These are phyloP conservation scores for Waltiozyma sp. DNA, from an alignment of 1,139 yeast species.

Conservation along the genomic window DNA sequence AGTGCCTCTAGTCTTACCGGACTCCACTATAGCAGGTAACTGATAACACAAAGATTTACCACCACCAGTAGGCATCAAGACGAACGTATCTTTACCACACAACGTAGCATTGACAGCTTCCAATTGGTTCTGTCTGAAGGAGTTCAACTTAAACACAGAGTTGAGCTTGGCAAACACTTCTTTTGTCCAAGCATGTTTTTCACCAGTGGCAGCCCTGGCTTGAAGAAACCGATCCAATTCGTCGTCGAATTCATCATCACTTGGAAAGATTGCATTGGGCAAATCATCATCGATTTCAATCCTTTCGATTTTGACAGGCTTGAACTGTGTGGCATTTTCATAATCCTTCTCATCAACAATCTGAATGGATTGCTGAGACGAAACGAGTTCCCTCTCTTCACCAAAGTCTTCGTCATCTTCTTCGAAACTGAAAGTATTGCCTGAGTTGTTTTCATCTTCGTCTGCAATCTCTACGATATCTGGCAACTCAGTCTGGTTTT, in stretches of 20 bases:
- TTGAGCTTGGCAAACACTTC: slow-evolving; percentile 55
- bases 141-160: slow-evolving; percentile 47
- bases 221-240: slow-evolving; percentile 13
- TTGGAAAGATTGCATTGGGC: too few relatives aligned
- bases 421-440: neutral
- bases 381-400: slow-evolving; percentile 14
- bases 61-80: slow-evolving; percentile 98
- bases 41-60: slow-evolving; percentile 96
- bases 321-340: slow-evolving; percentile 1
- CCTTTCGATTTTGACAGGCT: slow-evolving; percentile 4
- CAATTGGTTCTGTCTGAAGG: slow-evolving; percentile 74
- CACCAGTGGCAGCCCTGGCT: slow-evolving; percentile 6
- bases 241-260: slow-evolving; percentile 2
- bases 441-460: neutral
- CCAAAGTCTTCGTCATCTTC: slow-evolving; percentile 12
- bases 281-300: slow-evolving; percentile 13
- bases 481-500: neutral
- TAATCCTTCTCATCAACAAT: neutral
- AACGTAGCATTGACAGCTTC: slow-evolving; percentile 82
- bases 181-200: slow-evolving; percentile 42
- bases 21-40: slow-evolving; percentile 73
- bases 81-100: slow-evolving; percentile 79
- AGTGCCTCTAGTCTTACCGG: slow-evolving; percentile 71
- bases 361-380: slow-evolving; percentile 5
- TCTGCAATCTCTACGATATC: slow-evolving; percentile 1